Conservation (phyloP, 192 early-diverging fungal species). For the Lobosporangium transversale region DNA sequence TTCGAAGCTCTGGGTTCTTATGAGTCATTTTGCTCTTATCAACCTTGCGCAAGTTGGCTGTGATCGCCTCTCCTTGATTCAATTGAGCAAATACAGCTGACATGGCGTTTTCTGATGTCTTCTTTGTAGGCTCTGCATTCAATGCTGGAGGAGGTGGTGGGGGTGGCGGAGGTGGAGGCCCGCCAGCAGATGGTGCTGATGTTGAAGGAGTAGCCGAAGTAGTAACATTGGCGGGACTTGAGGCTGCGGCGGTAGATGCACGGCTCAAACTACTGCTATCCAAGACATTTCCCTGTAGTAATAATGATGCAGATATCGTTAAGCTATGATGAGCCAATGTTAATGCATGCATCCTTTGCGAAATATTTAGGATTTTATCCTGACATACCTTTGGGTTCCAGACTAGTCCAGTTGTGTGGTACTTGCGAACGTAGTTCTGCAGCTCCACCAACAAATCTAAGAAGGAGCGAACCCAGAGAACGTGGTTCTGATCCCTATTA, state of each 20-base stretch:
- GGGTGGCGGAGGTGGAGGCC: constrained; percentile 67
- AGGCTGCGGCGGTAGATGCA: constrained; percentile 49
- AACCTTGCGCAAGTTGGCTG: constrained; percentile 90
- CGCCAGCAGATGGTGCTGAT: constrained; percentile 48
- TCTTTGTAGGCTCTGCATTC: constrained; percentile 15
- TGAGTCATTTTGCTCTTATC: constrained; percentile 98
- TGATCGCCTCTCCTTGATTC: constrained; percentile 80
- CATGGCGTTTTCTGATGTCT: constrained; percentile 53
- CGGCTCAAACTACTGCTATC: constrained; percentile 38
- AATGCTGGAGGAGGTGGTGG: constrained; percentile 67
- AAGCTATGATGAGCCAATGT: neutral
- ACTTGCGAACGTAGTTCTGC: constrained; percentile 87
- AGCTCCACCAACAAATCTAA: constrained; percentile 77
- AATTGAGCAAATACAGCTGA: constrained; percentile 85
- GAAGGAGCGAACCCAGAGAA: constrained; percentile 87
- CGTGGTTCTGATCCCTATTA: constrained; percentile 78
- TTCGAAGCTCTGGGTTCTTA: constrained; percentile 94
- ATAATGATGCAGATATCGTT: no score
- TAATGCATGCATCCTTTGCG: neutral
- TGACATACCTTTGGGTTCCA: constrained; percentile 84
- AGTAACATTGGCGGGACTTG: constrained; percentile 56
- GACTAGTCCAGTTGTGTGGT: constrained; percentile 86
- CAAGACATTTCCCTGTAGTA: constrained; percentile 34
- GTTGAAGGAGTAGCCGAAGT: constrained; percentile 51
- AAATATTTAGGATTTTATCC: neutral